phyloP scores from a whole-genome alignment of 129 eudicot species.

The Apium graveolens region DNA sequence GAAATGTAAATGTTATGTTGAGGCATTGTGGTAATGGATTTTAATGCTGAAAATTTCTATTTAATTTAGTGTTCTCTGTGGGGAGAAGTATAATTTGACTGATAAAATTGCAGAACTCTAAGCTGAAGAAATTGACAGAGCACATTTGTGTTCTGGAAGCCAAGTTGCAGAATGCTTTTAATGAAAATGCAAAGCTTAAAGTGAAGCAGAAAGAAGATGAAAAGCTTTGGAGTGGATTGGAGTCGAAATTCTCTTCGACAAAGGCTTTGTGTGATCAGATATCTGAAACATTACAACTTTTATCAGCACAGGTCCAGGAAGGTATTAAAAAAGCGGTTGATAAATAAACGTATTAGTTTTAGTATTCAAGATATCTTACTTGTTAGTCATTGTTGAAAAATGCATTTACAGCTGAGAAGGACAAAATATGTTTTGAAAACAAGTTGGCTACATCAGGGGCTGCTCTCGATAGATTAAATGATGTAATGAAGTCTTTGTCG shows the following conservation, averaged over 20 bases:
- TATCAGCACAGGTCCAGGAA: conserved; percentile 78
- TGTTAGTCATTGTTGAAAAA: conserved; percentile 15
- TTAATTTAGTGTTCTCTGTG: not conserved
- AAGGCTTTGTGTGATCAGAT: conserved; percentile 85
- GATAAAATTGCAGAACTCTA: conserved; percentile 53
- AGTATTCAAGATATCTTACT: conserved; percentile 7
- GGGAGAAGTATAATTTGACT: conserved; percentile 13
- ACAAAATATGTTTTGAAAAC: conserved; percentile 47
- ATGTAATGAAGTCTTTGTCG: conserved; percentile 56
- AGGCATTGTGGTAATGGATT: too few relatives aligned
- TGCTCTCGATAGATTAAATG: conserved; percentile 63
- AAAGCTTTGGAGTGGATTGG: conserved; percentile 90
- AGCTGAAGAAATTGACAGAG: conserved; percentile 70
- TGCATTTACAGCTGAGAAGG: conserved; percentile 68
- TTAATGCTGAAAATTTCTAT: too few relatives aligned
- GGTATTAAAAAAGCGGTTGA: conserved; percentile 34
- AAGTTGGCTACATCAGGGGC: conserved; percentile 56
- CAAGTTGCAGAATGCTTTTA: conserved; percentile 66
- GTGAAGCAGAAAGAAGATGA: conserved; percentile 89
- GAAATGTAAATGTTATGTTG: too few relatives aligned
- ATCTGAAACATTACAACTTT: conserved; percentile 63
- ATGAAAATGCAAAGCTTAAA: conserved; percentile 88
- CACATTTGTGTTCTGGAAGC: conserved; percentile 63
- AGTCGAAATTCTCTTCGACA: conserved; percentile 79
- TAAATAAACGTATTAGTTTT: conserved; percentile 9